A percentile compares a stretch with the other conserved stretches of the same genome.
Evolutionary conservation across 306 rosid genomes (phyloP).

Genomic region (Myrica gale): DNA sequence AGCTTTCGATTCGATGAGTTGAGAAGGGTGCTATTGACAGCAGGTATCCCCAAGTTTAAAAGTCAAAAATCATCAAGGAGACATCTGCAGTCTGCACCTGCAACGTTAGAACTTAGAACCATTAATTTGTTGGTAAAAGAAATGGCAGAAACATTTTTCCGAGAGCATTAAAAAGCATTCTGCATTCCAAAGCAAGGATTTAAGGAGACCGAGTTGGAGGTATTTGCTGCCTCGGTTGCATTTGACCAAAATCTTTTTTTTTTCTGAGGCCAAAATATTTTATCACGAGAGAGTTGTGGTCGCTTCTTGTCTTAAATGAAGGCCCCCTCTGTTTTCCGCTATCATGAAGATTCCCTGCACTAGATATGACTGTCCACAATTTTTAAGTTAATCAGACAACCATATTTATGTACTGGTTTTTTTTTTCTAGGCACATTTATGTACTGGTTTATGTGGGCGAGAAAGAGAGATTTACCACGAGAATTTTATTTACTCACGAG

Average conservation of each 20-base stretch:
- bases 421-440: too few species aligned
- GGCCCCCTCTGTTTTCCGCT: constrained; percentile 32
- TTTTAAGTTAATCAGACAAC: constrained; percentile 4
- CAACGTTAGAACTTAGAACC: background rate
- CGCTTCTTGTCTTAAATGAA: constrained; percentile 23
- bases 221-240: background rate
- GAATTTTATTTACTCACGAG: too few species aligned
- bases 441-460: background rate
- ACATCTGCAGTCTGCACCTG: background rate
- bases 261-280: constrained; percentile 18
- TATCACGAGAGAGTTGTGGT: constrained; percentile 13
- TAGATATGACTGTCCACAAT: constrained; percentile 34
- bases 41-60: background rate
- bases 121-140: background rate
- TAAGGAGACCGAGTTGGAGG: constrained; percentile 31
- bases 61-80: background rate
- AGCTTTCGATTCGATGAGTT: constrained; percentile 19
- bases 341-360: constrained; percentile 21
- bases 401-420: constrained; percentile 16
- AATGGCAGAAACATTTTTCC: background rate
- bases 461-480: background rate
- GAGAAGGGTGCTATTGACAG: background rate
- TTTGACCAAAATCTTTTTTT: constrained; percentile 16
- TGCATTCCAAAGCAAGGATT: constrained; percentile 4
- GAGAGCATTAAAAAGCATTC: constrained; percentile 2